Evolutionary conservation across 768 basidiomycete species (phyloP).

Genomic region (Calocera cornea): DNA sequence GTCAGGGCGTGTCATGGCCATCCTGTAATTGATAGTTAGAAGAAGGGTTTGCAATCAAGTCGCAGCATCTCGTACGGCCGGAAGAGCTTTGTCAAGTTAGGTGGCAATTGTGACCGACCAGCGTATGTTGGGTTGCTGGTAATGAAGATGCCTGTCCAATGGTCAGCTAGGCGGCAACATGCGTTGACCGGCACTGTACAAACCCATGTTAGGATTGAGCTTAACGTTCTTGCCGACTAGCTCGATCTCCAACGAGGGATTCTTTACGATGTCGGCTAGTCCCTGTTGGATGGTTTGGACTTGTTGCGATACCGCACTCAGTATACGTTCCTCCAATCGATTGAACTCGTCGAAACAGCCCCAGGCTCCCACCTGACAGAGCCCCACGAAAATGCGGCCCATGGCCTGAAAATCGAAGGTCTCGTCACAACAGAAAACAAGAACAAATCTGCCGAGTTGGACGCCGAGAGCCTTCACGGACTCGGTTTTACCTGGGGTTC

Average conservation of each 20-base stretch:
- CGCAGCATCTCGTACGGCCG: conserved; percentile 61
- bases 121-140: conserved; percentile 99
- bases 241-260: conserved; percentile 84
- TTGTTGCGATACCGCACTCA: conserved; percentile 96
- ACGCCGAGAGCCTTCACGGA: conserved; percentile 98
- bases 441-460: conserved; percentile 93
- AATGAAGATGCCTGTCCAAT: conserved; percentile 73
- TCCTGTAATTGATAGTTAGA: conserved; percentile 36
- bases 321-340: conserved; percentile 91
- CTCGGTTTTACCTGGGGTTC: conserved; percentile 75
- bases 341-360: conserved; percentile 98
- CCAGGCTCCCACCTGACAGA: conserved; percentile 99
- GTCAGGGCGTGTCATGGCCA: conserved; percentile 99
- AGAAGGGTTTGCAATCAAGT: neutral
- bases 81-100: conserved; percentile 84
- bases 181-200: conserved; percentile 10
- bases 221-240: conserved; percentile 87
- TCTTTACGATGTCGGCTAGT: conserved; percentile 63
- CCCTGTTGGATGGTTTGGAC: conserved; percentile 98
- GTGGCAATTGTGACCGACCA: conserved; percentile 81
- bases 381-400: conserved; percentile 97
- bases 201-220: conserved; percentile 87
- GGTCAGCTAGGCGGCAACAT: neutral
- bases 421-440: conserved; percentile 99
- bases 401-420: conserved; percentile 99